These are phyloP conservation scores for Trichoderma reesei DNA, from an alignment of 495 filamentous ascomycete species.

Conservation along the genomic window DNA sequence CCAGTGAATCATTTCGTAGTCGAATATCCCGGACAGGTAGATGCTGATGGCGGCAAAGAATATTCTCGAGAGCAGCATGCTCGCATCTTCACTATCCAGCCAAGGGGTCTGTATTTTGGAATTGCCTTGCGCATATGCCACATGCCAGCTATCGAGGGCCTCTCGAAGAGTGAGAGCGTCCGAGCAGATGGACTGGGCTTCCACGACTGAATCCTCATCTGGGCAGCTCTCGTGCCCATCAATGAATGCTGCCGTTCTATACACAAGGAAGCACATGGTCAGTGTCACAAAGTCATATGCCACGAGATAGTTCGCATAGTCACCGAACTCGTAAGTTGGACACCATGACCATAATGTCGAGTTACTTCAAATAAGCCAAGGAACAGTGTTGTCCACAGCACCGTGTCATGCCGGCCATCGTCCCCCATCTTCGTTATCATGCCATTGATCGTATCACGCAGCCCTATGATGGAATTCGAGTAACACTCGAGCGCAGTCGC, in stretches of 20 bases:
- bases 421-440: not conserved
- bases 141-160: not conserved
- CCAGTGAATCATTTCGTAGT: not conserved
- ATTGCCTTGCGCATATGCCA: not conserved
- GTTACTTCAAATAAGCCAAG: not conserved
- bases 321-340: not conserved
- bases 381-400: not conserved
- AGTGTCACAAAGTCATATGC: too few relatives aligned
- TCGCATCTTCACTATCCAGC: not conserved
- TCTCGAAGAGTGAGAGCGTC: not conserved
- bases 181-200: not conserved
- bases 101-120: not conserved
- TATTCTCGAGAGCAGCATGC: not conserved
- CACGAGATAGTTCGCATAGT: not conserved
- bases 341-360: not conserved
- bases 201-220: not conserved
- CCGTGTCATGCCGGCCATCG: not conserved
- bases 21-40: not conserved
- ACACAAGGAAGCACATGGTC: not conserved
- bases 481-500: not conserved
- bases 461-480: not conserved
- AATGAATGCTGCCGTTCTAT: not conserved
- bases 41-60: constrained; percentile 1
- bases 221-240: not conserved
- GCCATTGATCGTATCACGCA: not conserved